phyloP scores from a whole-genome alignment of 73 alveolate genomes.

The Symbiodinium natans region DNA sequence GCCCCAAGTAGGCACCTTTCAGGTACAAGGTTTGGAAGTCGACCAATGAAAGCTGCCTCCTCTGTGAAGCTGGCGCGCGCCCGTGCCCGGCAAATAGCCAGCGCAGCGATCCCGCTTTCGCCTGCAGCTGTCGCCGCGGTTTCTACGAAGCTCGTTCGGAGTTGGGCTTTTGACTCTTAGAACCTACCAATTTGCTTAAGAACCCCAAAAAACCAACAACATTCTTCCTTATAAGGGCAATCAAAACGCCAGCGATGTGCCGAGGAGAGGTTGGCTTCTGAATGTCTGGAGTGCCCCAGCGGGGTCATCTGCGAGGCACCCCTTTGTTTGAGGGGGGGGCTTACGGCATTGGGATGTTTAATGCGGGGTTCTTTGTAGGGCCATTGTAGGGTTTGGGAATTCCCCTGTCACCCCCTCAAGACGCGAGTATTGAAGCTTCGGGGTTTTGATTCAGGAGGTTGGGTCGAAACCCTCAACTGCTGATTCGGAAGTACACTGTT shows the following conservation, averaged over 20 bases:
- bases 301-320: background rate
- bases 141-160: background rate
- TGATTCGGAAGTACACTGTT: too few relatives aligned
- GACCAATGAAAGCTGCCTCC: background rate
- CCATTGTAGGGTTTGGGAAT: too few relatives aligned
- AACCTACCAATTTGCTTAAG: too few relatives aligned
- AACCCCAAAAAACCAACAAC: too few relatives aligned
- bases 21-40: background rate
- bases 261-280: background rate
- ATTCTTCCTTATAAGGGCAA: too few relatives aligned
- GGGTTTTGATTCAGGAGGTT: background rate
- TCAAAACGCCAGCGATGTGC: background rate
- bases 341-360: too few relatives aligned
- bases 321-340: too few relatives aligned
- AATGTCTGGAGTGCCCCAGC: background rate
- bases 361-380: too few relatives aligned
- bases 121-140: background rate
- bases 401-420: too few relatives aligned
- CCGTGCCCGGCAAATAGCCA: background rate
- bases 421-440: background rate
- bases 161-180: background rate
- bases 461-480: background rate
- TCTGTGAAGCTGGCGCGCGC: background rate
- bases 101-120: background rate
- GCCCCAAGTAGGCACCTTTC: too few relatives aligned